Conservation (phyloP, 2,329 filamentous ascomycete species). For the Pyrenochaeta sp. region DNA sequence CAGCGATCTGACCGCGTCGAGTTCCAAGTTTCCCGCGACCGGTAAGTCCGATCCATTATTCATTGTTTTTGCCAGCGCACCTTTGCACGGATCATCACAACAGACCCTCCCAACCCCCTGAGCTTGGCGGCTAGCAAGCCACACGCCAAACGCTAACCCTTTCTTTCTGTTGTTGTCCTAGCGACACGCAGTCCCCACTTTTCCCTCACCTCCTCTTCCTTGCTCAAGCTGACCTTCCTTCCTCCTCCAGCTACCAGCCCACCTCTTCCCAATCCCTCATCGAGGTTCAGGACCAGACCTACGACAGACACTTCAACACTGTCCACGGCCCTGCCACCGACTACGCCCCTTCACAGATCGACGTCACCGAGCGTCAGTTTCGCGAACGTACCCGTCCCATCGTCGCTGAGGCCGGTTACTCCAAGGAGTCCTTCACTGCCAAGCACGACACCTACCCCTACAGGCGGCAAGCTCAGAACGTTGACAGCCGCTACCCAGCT, state of each 20-base stretch:
- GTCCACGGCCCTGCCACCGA: conserved; percentile 60
- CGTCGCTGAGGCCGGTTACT: conserved; percentile 56
- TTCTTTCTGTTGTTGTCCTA: conserved; percentile 51
- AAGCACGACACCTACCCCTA: conserved; percentile 52
- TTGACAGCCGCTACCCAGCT: conserved; percentile 51
- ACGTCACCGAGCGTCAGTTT: conserved; percentile 69
- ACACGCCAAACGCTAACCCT: conserved; percentile 41
- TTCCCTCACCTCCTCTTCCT: conserved; percentile 49
- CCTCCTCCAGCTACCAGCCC: conserved; percentile 62
- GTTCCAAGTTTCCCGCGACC: conserved; percentile 36
- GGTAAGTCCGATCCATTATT: conserved; percentile 39
- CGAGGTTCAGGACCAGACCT: conserved; percentile 66
- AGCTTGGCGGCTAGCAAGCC: conserved; percentile 44
- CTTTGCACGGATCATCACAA: conserved; percentile 40
- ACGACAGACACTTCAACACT: conserved; percentile 58
- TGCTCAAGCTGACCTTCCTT: conserved; percentile 50
- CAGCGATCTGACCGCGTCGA: conserved; percentile 36
- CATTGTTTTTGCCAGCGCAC: conserved; percentile 39
- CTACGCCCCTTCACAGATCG: conserved; percentile 66
- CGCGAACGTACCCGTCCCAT: conserved; percentile 67
- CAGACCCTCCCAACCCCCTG: conserved; percentile 42
- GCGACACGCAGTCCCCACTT: conserved; percentile 50
- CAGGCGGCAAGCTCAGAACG: conserved; percentile 44
- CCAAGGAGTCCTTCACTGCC: conserved; percentile 51
- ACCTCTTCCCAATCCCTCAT: conserved; percentile 70